phyloP scores from a whole-genome alignment of 164 flowering plant genomes.

The Vitis riparia region DNA sequence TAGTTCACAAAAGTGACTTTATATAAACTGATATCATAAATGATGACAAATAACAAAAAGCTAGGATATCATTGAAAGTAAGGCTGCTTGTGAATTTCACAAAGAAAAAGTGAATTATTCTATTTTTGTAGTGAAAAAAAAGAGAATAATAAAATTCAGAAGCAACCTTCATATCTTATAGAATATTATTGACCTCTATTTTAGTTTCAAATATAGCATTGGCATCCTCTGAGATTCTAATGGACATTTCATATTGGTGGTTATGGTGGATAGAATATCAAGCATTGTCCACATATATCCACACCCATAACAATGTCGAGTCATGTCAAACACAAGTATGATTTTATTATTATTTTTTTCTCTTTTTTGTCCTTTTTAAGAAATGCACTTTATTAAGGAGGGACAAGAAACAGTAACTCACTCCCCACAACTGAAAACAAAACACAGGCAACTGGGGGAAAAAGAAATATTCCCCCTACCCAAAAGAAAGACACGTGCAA shows the following conservation, averaged over 20 bases:
- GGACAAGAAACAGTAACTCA: too few relatives aligned
- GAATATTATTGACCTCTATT: not conserved
- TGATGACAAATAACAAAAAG: not conserved
- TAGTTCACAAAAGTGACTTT: not conserved
- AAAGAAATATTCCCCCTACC: too few relatives aligned
- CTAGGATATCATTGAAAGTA: not conserved
- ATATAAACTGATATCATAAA: not conserved
- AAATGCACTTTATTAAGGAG: too few relatives aligned
- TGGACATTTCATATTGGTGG: not conserved
- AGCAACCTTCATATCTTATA: not conserved
- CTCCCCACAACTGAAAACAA: too few relatives aligned
- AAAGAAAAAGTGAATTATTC: not conserved
- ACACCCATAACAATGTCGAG: too few relatives aligned
- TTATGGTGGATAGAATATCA: too few relatives aligned
- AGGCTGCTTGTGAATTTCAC: not conserved
- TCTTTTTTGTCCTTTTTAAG: too few relatives aligned
- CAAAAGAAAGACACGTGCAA: too few relatives aligned
- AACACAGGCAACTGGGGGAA: too few relatives aligned
- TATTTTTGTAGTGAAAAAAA: not conserved
- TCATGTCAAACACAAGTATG: too few relatives aligned
- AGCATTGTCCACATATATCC: too few relatives aligned
- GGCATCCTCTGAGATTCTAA: not conserved
- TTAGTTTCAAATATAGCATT: not conserved
- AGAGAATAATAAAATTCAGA: not conserved
- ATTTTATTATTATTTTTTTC: too few relatives aligned